Evolutionary conservation across 305 asterid species (phyloP).

Genomic region (Ilex paraguariensis): DNA sequence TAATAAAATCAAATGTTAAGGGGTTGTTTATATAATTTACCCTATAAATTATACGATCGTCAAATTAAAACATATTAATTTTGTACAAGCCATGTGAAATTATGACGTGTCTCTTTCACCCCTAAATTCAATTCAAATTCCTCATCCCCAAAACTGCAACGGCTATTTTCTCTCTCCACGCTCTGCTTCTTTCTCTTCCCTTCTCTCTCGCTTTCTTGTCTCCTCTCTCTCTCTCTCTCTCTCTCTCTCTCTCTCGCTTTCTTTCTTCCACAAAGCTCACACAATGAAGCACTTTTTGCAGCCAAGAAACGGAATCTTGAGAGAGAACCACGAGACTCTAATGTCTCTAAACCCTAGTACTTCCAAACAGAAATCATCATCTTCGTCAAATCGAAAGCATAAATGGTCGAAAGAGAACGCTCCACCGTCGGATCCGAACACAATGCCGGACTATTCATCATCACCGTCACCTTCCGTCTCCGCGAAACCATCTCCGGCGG

Average conservation of each 20-base stretch:
- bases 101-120: too few species aligned
- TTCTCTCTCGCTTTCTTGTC: background rate
- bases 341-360: constrained; percentile 58
- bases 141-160: constrained; percentile 24
- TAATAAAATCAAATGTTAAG: too few species aligned
- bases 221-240: too few species aligned
- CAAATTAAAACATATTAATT: too few species aligned
- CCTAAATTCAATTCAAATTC: background rate
- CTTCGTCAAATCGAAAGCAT: constrained; percentile 31
- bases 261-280: too few species aligned
- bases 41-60: too few species aligned
- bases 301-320: constrained; percentile 53
- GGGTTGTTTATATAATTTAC: too few species aligned
- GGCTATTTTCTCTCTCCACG: constrained; percentile 6
- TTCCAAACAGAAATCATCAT: constrained; percentile 23
- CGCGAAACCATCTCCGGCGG: constrained; percentile 29
- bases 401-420: constrained; percentile 76
- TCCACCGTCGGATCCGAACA: constrained; percentile 57
- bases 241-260: too few species aligned
- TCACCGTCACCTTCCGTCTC: too few species aligned
- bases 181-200: too few species aligned
- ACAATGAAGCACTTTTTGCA: constrained; percentile 53
- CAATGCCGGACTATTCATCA: background rate
- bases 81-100: too few species aligned
- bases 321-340: constrained; percentile 42